A percentile compares a stretch with the other conserved stretches of the same genome.
Evolutionary conservation across 1,284 basidiomycete species (phyloP).

Genomic region (Rhodotorula sp.): DNA sequence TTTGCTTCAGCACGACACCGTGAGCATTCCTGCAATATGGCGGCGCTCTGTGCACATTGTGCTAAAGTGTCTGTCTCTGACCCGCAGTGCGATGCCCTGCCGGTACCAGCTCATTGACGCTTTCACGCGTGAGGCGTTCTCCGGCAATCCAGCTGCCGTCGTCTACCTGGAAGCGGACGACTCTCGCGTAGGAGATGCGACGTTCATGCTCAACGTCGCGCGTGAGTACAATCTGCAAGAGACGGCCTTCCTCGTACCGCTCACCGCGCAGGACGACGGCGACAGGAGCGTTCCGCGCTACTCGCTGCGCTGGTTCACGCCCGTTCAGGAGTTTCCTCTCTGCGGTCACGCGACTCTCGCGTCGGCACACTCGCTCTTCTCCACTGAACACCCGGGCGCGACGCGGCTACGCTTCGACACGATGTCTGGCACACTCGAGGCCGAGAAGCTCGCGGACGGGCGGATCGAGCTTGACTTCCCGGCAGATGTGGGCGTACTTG

Average conservation of each 20-base stretch:
- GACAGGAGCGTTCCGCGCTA: background rate
- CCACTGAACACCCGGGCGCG: slow-evolving; percentile 39
- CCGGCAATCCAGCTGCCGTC: slow-evolving; percentile 61
- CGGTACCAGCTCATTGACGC: slow-evolving; percentile 56
- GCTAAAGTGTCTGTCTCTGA: too few relatives aligned
- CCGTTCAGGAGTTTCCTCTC: slow-evolving; percentile 20
- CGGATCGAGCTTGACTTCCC: slow-evolving; percentile 57
- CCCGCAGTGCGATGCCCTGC: slow-evolving; percentile 1
- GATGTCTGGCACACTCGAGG: slow-evolving; percentile 37
- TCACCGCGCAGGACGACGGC: background rate
- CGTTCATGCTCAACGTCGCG: slow-evolving; percentile 47
- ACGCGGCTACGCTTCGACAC: slow-evolving; percentile 53
- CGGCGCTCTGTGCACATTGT: too few relatives aligned
- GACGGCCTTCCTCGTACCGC: slow-evolving; percentile 51
- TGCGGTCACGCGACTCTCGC: slow-evolving; percentile 62
- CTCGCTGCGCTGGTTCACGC: slow-evolving; percentile 38
- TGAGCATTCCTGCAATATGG: too few relatives aligned
- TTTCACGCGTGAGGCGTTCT: slow-evolving; percentile 55
- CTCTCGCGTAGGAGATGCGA: background rate
- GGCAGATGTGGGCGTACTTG: slow-evolving; percentile 22
- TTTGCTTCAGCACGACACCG: too few relatives aligned
- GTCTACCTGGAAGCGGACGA: slow-evolving; percentile 50
- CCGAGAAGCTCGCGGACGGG: slow-evolving; percentile 42
- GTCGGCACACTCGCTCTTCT: slow-evolving; percentile 55
- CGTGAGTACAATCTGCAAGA: slow-evolving; percentile 58